Conservation (phyloP, 768 basidiomycete species). For the Boletus bicolor region DNA sequence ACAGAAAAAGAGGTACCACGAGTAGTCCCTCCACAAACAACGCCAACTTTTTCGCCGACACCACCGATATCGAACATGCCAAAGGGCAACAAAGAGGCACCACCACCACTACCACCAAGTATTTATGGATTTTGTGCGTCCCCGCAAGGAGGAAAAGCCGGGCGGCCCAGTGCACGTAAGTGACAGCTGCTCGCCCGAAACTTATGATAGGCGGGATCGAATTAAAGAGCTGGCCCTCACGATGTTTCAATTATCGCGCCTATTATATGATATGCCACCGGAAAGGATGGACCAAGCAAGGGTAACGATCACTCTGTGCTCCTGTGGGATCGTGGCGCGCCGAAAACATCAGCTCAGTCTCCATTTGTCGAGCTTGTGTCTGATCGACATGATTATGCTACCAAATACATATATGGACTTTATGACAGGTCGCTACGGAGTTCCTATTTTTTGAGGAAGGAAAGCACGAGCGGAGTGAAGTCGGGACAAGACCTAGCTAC, state of each 20-base stretch:
- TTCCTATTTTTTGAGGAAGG: too few relatives aligned
- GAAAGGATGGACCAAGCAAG: not conserved
- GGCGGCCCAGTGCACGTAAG: too few relatives aligned
- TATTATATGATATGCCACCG: not conserved
- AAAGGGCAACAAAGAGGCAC: not conserved
- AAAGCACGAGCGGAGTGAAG: too few relatives aligned
- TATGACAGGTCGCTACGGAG: too few relatives aligned
- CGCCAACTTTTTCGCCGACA: too few relatives aligned
- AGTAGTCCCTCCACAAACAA: not conserved
- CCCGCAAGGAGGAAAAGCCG: too few relatives aligned
- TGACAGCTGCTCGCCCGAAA: not conserved
- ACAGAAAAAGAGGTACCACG: not conserved
- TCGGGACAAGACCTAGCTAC: too few relatives aligned
- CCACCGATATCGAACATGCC: not conserved
- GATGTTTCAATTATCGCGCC: not conserved
- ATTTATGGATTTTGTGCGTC: too few relatives aligned
- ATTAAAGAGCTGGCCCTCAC: rapidly evolving
- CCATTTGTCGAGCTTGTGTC: not conserved
- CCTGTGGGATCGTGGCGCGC: not conserved
- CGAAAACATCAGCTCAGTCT: not conserved
- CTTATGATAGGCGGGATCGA: not conserved
- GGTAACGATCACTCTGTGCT: not conserved
- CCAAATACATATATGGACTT: too few relatives aligned
- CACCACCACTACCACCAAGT: too few relatives aligned
- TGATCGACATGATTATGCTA: not conserved